Base-by-base conservation (phyloP, 2,329 filamentous ascomycete genomes). In the Aspergillus sp. region DNA sequence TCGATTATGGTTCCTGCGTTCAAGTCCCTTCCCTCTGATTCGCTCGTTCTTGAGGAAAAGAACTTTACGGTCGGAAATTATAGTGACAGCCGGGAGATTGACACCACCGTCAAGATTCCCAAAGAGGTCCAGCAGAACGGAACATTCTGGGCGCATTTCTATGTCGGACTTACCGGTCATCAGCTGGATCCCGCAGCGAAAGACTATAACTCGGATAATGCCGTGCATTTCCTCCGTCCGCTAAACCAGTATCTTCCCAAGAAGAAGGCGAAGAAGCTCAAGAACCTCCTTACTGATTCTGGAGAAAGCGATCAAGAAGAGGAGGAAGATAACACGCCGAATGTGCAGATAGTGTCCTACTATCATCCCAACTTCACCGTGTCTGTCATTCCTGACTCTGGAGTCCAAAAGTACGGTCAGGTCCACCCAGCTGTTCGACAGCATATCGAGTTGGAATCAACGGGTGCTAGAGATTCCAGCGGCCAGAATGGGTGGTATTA, bases 341-440 rank as follows among this genome's bases (percentile, higher is more conserved):
- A 83, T 1, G 83, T 87, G n/a, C 73, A 83, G 45, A 80, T 94
- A 52, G 81, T 79, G 41, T 94, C 83, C 46, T 94, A 90, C 72
- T 98, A 96, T 65, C 93, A 98, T 68, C 86, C 93, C 5, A 98
- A 98, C 68, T 85, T 94, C 57, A 94, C 86, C 43, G 74, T 98
- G 51, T 87, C 89, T 4, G 82, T 97, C 58, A 80, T 98, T 43
- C 88, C 90, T 3, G 83, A 89, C 58, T 75, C 83, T 36, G 90
- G 89, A 26, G 75, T 84, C 5, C 74, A 86, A 62, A 77, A 78
- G 29, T 89, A 82, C 55, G 73, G 76, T 26, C 72, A 74, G 46
- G 73, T 90, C 54, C 83, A 87, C 52, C 85, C 87, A 1, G 86
- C 88, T 1, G 73, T 86, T 47, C 81, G 84, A 44, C 83, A 88